A percentile compares a stretch with the other conserved stretches of the same genome.
phyloP scores from a whole-genome alignment of 371 early-diverging fungal species.

The Apophysomyces variabilis region DNA sequence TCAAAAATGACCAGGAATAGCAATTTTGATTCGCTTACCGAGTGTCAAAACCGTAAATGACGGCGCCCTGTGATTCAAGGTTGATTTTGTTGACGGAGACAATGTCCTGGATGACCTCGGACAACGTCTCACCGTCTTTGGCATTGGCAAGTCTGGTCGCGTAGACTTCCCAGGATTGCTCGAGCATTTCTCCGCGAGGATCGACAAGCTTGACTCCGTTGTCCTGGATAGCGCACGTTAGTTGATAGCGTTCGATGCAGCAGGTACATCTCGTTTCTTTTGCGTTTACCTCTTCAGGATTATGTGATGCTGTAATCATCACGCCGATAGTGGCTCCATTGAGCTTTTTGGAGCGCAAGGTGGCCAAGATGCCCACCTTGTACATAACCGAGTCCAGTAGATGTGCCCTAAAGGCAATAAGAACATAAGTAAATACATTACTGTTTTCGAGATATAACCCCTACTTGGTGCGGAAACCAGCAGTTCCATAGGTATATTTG shows the following conservation, averaged over 20 bases:
- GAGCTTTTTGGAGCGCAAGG: constrained; percentile 87
- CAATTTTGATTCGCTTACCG: constrained; percentile 57
- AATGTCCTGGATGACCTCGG: constrained; percentile 67
- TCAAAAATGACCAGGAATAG: constrained; percentile 11
- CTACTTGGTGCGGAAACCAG: constrained; percentile 94
- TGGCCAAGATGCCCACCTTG: constrained; percentile 93
- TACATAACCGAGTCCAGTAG: constrained; percentile 92
- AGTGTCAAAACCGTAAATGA: constrained; percentile 93
- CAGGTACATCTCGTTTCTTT: constrained; percentile 8
- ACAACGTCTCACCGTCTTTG: constrained; percentile 68
- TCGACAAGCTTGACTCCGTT: constrained; percentile 99
- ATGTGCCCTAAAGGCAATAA: constrained; percentile 63
- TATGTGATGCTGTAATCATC: constrained; percentile 99
- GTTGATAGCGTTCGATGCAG: neutral
- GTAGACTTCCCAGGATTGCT: constrained; percentile 95
- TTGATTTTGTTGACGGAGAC: constrained; percentile 75
- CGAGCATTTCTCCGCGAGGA: constrained; percentile 98
- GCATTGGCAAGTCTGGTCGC: constrained; percentile 95
- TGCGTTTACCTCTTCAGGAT: constrained; percentile 82
- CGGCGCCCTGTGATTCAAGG: constrained; percentile 61
- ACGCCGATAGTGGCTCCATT: constrained; percentile 93
- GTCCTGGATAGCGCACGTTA: constrained; percentile 63
- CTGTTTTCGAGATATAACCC: constrained; percentile 13
- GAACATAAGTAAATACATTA: neutral
- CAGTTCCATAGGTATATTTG: constrained; percentile 92